Conservation (phyloP, 441 rosid species). For the Gossypium aridum region DNA sequence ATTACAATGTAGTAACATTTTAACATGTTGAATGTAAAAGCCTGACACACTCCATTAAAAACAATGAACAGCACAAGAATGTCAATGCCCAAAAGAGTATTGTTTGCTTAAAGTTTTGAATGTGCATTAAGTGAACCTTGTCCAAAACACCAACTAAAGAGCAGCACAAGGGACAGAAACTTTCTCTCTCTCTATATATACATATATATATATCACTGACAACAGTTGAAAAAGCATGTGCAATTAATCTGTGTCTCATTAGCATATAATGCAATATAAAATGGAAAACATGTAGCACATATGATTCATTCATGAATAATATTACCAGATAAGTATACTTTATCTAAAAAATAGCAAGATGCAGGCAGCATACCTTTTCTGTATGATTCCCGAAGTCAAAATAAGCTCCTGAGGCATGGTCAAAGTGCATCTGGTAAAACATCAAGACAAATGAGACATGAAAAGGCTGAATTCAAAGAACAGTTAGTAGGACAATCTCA, state of each 20-base stretch:
- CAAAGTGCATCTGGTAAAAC: slow-evolving; percentile 80
- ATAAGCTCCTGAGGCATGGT: slow-evolving; percentile 76
- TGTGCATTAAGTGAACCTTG: not conserved
- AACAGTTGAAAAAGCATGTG: not conserved
- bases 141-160: not conserved
- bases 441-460: slow-evolving; percentile 13
- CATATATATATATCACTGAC: not conserved
- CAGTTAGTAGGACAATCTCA: not conserved
- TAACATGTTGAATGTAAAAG: not conserved
- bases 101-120: slow-evolving; percentile 2
- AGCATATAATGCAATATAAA: not conserved
- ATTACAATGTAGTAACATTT: not conserved
- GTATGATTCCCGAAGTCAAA: slow-evolving; percentile 96
- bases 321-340: not conserved
- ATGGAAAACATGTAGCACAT: not conserved
- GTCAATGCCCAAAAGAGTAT: not conserved
- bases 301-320: not conserved
- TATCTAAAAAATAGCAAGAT: slow-evolving; percentile 5
- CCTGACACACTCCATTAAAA: not conserved
- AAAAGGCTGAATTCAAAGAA: slow-evolving; percentile 7
- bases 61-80: not conserved
- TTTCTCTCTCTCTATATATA: not conserved
- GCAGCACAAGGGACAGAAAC: not conserved
- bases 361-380: slow-evolving; percentile 58
- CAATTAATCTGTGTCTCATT: not conserved